phyloP scores from a whole-genome alignment of 768 basidiomycete genomes.

The Russula sp. region DNA sequence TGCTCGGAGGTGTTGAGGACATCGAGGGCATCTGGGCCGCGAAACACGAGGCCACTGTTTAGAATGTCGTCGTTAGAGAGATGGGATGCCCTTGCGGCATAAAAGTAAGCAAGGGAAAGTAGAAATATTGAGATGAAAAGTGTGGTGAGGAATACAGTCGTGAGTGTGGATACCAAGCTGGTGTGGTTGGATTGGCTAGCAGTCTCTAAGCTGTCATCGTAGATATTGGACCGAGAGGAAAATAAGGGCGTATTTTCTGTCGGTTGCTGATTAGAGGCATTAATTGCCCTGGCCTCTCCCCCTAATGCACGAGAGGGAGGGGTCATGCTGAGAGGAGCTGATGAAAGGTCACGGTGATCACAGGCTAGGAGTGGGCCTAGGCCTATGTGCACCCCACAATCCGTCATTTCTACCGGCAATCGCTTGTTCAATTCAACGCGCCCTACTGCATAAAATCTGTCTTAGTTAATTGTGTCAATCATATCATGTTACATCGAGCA shows the following conservation, averaged over 20 bases:
- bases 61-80: constrained; percentile 55
- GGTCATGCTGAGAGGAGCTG: too few relatives aligned
- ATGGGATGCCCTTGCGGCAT: constrained; percentile 49
- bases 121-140: constrained; percentile 45
- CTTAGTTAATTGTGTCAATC: too few relatives aligned
- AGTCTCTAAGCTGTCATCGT: constrained; percentile 26
- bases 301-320: too few relatives aligned
- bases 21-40: constrained; percentile 56
- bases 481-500: too few relatives aligned
- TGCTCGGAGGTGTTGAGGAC: constrained; percentile 55
- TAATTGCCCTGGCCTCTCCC: constrained; percentile 40
- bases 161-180: constrained; percentile 32
- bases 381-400: too few relatives aligned
- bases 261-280: constrained; percentile 27
- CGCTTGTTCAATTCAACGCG: too few relatives aligned
- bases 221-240: constrained; percentile 33
- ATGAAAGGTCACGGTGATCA: too few relatives aligned
- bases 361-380: too few relatives aligned
- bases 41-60: constrained; percentile 46
- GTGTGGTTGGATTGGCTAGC: constrained; percentile 25
- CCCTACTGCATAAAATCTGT: too few relatives aligned
- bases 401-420: too few relatives aligned
- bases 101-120: constrained; percentile 57
- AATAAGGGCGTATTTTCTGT: constrained; percentile 33
- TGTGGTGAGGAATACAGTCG: constrained; percentile 52